A percentile compares a stretch with the other conserved stretches of the same genome.
Evolutionary conservation across 2,329 filamentous ascomycete species (phyloP).

Genomic region (Pestalotiopsis sp.): DNA sequence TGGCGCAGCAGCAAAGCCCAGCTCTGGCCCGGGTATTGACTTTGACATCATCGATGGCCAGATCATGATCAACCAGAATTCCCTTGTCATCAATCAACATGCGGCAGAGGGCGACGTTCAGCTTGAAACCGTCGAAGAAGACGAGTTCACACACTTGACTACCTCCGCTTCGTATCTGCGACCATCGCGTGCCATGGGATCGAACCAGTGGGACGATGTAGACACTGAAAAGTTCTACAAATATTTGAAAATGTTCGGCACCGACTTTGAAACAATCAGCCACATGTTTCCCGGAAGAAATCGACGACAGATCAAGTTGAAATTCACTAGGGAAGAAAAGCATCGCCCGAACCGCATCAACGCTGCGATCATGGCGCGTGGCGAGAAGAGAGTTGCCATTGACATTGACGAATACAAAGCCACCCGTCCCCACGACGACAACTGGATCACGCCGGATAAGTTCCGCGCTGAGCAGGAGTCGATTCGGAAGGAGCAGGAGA

Average conservation of each 20-base stretch:
- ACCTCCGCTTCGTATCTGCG: constrained; percentile 69
- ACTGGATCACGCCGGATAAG: constrained; percentile 55
- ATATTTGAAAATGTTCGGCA: constrained; percentile 76
- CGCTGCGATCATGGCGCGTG: constrained; percentile 58
- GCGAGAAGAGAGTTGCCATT: constrained; percentile 59
- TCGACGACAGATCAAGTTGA: constrained; percentile 76
- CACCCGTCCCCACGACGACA: constrained; percentile 46
- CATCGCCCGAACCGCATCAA: constrained; percentile 66
- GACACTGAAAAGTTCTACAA: constrained; percentile 79
- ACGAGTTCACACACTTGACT: constrained; percentile 74
- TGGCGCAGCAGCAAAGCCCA: constrained; percentile 20
- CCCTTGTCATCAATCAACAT: constrained; percentile 70
- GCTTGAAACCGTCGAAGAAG: constrained; percentile 71
- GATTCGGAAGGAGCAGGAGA: constrained; percentile 47
- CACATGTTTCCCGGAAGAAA: constrained; percentile 75
- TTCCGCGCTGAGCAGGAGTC: constrained; percentile 55
- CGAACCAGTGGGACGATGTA: constrained; percentile 71
- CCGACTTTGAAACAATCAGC: constrained; percentile 80
- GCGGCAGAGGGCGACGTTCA: constrained; percentile 52
- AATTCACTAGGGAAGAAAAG: constrained; percentile 80
- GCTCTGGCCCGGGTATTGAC: constrained; percentile 30
- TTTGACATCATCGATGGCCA: constrained; percentile 69
- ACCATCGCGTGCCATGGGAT: constrained; percentile 62
- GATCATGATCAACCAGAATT: constrained; percentile 71
- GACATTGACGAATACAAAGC: constrained; percentile 64